Base-by-base conservation (phyloP, 768 basidiomycete genomes). In the Mycena maculata region DNA sequence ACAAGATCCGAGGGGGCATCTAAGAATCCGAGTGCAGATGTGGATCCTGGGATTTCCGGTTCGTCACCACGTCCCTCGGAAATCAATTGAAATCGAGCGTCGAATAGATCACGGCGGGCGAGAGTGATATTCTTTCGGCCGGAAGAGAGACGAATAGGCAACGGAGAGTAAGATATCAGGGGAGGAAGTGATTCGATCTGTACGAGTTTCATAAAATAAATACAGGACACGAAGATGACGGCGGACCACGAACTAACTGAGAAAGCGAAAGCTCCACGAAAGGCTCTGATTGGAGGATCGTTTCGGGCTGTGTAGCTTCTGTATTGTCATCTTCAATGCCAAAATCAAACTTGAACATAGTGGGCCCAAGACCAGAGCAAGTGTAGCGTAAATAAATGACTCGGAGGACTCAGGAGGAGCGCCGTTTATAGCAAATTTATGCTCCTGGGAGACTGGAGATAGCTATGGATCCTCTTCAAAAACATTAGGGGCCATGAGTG, bases 21-120 rank as follows among this genome's bases (percentile, higher is more conserved):
- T 20, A 97, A 81, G 63, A 92, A 94, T 13, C 84, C 82, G 0
- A 92, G 80, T n/a, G n/a, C n/a, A n/a, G n/a, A n/a, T n/a, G n/a
- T n/a, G 0, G 85, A 84, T 67, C 42, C 68, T 60, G 22, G 41
- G 54, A 30, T 61, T 65, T 25, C 70, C 57, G 25, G 65, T 1
- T 65, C 56, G 13, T 71, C 71, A 2, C 73, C 79, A 8, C 78
- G 79, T 31, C 77, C 79, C 63, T 89, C 86, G 4, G 91, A 86
- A 42, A 95, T 92, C 28, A 98, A 81, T 76, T 99, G 96, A 77
- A 97, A 98, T n/a, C 96, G 88, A 0, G 93, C 96, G 77, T 99
- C 97, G 74, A 95, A 98, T 7, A 99, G 83, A 78, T 99, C 97
- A 63, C 97, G 85, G 16, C 95, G 89, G 4, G 88, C 80, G 28